Evolutionary conservation across 768 basidiomycete genomes (phyloP).

Genomic region (Suillus ampliporus): DNA sequence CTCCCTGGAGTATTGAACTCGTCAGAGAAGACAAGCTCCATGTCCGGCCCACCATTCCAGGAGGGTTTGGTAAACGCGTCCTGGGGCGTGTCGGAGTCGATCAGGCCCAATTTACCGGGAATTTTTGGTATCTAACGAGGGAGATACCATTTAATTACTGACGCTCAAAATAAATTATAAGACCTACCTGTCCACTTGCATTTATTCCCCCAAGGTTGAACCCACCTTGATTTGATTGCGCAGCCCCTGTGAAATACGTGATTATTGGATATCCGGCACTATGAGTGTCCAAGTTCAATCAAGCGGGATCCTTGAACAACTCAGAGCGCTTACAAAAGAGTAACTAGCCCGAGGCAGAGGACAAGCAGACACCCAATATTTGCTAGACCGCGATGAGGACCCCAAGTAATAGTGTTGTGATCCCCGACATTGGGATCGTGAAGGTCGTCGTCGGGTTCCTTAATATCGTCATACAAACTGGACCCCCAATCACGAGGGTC

Average conservation of each 20-base stretch:
- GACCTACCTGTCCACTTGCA: slow-evolving; percentile 67
- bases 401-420: slow-evolving; percentile 24
- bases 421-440: slow-evolving; percentile 63
- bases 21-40: slow-evolving; percentile 73
- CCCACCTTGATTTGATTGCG: slow-evolving; percentile 43
- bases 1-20: slow-evolving; percentile 81
- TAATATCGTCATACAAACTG: slow-evolving; percentile 55
- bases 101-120: slow-evolving; percentile 57
- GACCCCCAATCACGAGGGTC: slow-evolving; percentile 74
- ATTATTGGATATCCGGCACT: slow-evolving; percentile 53
- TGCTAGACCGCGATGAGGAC: slow-evolving; percentile 55
- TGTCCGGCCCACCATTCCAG: slow-evolving; percentile 61
- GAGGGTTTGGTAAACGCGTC: slow-evolving; percentile 59
- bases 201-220: slow-evolving; percentile 78
- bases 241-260: slow-evolving; percentile 39
- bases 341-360: slow-evolving; percentile 51
- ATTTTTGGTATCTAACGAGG: slow-evolving; percentile 57
- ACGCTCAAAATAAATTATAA: not conserved
- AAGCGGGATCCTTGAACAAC: not conserved
- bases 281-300: not conserved
- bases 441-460: slow-evolving; percentile 74
- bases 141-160: not conserved
- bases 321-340: slow-evolving; percentile 61
- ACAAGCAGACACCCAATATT: slow-evolving; percentile 76
- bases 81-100: slow-evolving; percentile 64